phyloP scores from a whole-genome alignment of 805 yeast species.

The Groenewaldozyma salmanticensis region DNA sequence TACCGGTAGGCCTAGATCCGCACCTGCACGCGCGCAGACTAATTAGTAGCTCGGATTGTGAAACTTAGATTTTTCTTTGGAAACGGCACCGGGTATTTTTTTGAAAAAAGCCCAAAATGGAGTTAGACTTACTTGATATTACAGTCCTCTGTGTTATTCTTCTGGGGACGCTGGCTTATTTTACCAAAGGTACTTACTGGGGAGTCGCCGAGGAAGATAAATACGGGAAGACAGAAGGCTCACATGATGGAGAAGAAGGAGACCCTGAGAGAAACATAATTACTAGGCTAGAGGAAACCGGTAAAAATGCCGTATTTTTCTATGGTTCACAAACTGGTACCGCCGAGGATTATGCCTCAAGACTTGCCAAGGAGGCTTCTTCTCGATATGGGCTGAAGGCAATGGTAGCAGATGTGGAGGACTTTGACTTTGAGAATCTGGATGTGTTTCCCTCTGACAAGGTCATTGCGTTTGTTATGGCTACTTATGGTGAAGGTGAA shows the following conservation, averaged over 20 bases:
- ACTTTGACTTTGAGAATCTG: conserved; percentile 73
- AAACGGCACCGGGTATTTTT: too few species aligned
- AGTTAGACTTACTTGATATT: conserved; percentile 60
- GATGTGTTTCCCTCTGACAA: conserved; percentile 50
- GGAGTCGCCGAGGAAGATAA: conserved; percentile 20
- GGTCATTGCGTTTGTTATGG: conserved; percentile 67
- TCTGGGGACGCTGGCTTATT: conserved; percentile 55
- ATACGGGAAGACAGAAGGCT: conserved; percentile 14
- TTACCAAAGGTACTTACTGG: conserved; percentile 53
- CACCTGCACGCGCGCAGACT: too few species aligned
- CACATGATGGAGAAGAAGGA: conserved; percentile 13
- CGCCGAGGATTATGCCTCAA: conserved; percentile 92
- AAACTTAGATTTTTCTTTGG: too few species aligned
- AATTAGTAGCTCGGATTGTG: too few species aligned
- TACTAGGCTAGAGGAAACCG: conserved; percentile 38
- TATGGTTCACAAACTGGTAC: conserved; percentile 98
- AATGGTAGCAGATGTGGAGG: conserved; percentile 81
- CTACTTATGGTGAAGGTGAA: conserved; percentile 98
- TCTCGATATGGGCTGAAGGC: conserved; percentile 72
- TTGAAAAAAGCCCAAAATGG: conserved; percentile 10
- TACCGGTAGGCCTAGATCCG: too few species aligned
- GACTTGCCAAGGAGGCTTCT: conserved; percentile 80
- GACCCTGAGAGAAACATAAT: conserved; percentile 22
- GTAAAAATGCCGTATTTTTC: conserved; percentile 69
- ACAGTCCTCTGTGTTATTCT: conserved; percentile 57